These are phyloP conservation scores for Fraxinus quadrangulata DNA, from an alignment of 257 asterid species.

Conservation along the genomic window DNA sequence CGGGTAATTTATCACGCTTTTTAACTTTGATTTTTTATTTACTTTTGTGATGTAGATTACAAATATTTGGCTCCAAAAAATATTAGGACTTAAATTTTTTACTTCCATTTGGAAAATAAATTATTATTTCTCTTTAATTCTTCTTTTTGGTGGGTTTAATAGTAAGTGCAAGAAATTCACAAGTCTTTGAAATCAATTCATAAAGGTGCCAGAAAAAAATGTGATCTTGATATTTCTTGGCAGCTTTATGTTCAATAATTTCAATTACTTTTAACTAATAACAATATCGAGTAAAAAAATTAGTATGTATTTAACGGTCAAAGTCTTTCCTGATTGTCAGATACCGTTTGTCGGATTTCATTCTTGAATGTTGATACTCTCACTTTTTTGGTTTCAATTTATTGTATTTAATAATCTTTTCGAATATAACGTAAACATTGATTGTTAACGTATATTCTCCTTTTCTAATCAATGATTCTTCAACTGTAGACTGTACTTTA, in stretches of 20 bases:
- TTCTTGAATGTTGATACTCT: constrained; percentile 21
- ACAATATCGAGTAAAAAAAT: neutral
- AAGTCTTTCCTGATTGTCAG: neutral
- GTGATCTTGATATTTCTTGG: constrained; percentile 8
- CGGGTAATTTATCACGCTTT: constrained; percentile 52
- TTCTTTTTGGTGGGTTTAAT: neutral
- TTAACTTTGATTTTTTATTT: neutral
- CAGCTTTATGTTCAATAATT: neutral
- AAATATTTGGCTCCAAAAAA: neutral
- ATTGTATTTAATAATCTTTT: neutral
- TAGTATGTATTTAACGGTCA: neutral
- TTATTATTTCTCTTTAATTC: neutral
- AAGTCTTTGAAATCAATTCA: neutral
- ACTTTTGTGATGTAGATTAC: neutral
- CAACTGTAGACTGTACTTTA: constrained; percentile 69
- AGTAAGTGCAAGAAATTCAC: neutral
- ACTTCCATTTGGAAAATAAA: neutral
- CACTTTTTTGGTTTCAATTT: constrained; percentile 7
- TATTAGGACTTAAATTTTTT: neutral
- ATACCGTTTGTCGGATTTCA: neutral
- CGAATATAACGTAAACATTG: neutral
- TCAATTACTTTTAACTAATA: constrained; percentile 7
- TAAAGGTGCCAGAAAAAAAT: neutral
- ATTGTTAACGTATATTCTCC: neutral
- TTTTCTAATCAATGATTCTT: constrained; percentile 22